Percentiles rank a stretch among this genome's conserved stretches.
phyloP scores from a whole-genome alignment of 345 rosid genomes.

The Turritis glabra region DNA sequence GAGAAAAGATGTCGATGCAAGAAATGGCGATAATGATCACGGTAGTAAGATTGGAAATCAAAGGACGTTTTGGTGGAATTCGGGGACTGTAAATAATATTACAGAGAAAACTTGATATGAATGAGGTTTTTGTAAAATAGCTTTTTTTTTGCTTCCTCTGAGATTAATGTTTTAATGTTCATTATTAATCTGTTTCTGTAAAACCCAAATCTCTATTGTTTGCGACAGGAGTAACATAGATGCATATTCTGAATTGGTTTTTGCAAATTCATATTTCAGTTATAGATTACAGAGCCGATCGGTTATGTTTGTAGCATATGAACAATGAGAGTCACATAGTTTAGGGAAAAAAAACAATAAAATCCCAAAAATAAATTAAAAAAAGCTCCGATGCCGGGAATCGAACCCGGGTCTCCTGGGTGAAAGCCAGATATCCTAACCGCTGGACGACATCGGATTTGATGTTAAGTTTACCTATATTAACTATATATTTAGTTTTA shows the following conservation, averaged over 20 bases:
- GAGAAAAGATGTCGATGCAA: constrained; percentile 52
- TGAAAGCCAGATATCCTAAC: constrained; percentile 96
- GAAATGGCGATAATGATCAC: constrained; percentile 39
- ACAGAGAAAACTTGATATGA: constrained; percentile 64
- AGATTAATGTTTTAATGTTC: constrained; percentile 2
- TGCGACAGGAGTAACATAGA: neutral
- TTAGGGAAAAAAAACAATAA: neutral
- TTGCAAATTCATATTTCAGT: neutral
- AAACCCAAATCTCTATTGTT: neutral
- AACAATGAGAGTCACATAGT: neutral
- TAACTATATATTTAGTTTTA: neutral
- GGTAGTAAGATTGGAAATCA: constrained; percentile 53
- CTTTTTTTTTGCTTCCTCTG: neutral
- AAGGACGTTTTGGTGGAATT: constrained; percentile 69
- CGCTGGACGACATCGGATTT: constrained; percentile 91
- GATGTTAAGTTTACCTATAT: accelerated
- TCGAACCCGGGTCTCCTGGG: constrained; percentile 98
- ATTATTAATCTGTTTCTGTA: constrained; percentile 21
- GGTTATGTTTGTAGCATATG: neutral
- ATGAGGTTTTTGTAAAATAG: constrained; percentile 12
- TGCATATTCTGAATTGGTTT: neutral
- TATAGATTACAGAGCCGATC: neutral
- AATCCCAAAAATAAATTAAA: neutral
- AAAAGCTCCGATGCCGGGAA: constrained; percentile 79
- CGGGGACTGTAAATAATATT: constrained; percentile 62